Percentiles rank a stretch among this genome's conserved stretches.
These are phyloP conservation scores for Ceriops zippeliana DNA, from an alignment of 345 rosid genomes.

Conservation along the genomic window DNA sequence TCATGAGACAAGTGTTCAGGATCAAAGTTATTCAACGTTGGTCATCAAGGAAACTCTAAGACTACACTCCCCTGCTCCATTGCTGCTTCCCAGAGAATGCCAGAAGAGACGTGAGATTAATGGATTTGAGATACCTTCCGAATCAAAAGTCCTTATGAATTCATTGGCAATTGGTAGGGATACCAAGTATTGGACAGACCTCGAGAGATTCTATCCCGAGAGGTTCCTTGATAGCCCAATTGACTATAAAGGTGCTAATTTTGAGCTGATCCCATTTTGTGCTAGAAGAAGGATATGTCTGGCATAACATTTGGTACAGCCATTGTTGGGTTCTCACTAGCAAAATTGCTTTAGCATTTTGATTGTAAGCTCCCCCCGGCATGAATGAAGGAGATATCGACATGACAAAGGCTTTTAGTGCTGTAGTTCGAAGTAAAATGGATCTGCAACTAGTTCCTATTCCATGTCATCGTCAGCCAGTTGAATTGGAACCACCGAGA, in stretches of 20 bases:
- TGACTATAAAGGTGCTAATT: conserved; percentile 22
- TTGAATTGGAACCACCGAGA: too few relatives aligned
- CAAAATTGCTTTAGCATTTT: conserved; percentile 23
- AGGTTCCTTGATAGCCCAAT: conserved; percentile 21
- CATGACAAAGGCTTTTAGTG: conserved; percentile 21
- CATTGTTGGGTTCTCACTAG: conserved; percentile 26
- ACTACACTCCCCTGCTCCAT: conserved; percentile 26
- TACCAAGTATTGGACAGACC: conserved; percentile 24
- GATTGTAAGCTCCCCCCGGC: conserved; percentile 28
- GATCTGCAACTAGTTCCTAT: conserved; percentile 13
- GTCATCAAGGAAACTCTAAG: conserved; percentile 32
- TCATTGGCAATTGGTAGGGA: conserved; percentile 34
- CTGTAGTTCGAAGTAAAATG: conserved; percentile 5
- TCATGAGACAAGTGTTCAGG: conserved; percentile 1
- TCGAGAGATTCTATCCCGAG: conserved; percentile 26
- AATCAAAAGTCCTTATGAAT: conserved; percentile 16
- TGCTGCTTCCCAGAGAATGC: conserved; percentile 33
- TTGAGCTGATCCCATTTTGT: conserved; percentile 31
- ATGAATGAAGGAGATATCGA: conserved; percentile 6
- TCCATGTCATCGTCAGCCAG: neutral
- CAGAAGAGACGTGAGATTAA: conserved; percentile 12
- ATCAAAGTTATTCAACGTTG: neutral
- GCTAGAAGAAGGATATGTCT: conserved; percentile 36
- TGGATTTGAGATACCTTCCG: conserved; percentile 17
- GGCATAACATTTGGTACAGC: conserved; percentile 18